Base-by-base conservation (phyloP, 2,329 filamentous ascomycete species). In the Xylaria sp. region DNA sequence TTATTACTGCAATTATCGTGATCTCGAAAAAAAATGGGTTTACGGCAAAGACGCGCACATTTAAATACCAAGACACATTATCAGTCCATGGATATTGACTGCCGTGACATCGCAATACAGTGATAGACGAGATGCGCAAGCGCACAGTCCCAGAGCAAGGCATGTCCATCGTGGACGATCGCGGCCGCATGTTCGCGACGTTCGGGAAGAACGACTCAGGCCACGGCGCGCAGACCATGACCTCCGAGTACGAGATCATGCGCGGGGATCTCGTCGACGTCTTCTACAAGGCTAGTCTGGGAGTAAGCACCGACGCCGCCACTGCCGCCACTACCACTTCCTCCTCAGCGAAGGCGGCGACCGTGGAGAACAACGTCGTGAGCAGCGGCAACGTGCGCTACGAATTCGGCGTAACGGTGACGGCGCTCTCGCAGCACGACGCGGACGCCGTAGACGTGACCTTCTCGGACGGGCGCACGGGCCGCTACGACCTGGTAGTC, bases 201-300 rank as follows among this genome's bases (percentile, higher is more conserved):
- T 79, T 86, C 53, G 73, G 74, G 25, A 78, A 78, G 40, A 82
- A 83, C 70, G 78, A 79, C 59, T 76, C 82, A 0, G 83, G 82
- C 3, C 77, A 81, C 61, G 82, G 83, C 0, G 73, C 71, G 37
- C 84, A 86, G 72, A 78, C 77, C 9, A 76, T 87, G 29, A 86
- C 84, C 0, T 84, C 82, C 67, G 88, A 90, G 65, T 88, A 82
- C 68, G 88, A 90, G 78, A 85, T 90, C 58, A 85, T 90, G 82
- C 81, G 88, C 9, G 87, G 85, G 0, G 85, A 88, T 61, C 73
- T 90, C n/a, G 82, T 83, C 3, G 76, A 79, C 12, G 78, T 89
- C 1, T 74, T 90, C 1, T 84, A 85, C 71, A 80, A 86, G 0
- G 77, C 62, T 16, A 72, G 70, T 37, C 57, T 72, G 1, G 69